phyloP scores from a whole-genome alignment of 108 stramenopile genomes.

The Phaeodactylum tricornutum region DNA sequence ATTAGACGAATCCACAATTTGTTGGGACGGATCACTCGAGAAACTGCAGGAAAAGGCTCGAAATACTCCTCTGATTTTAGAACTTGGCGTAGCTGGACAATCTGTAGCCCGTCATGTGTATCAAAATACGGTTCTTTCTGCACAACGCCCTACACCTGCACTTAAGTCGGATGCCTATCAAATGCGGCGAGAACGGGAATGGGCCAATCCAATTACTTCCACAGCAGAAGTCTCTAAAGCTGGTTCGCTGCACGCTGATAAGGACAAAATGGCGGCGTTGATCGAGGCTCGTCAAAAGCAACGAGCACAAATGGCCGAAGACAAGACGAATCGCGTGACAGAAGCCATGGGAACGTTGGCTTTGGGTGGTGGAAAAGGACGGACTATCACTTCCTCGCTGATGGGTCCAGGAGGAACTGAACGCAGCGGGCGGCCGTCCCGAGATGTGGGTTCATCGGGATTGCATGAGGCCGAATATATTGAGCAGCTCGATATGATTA shows the following conservation, averaged over 20 bases:
- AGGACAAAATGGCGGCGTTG: constrained; percentile 47
- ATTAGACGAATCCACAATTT: constrained; percentile 40
- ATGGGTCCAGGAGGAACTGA: constrained; percentile 90
- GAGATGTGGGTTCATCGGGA: constrained; percentile 33
- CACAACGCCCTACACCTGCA: constrained; percentile 57
- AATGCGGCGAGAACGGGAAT: constrained; percentile 45
- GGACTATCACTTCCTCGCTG: constrained; percentile 72
- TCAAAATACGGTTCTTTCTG: constrained; percentile 33
- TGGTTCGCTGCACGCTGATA: constrained; percentile 37
- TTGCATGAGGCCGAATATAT: constrained; percentile 72
- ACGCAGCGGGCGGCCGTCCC: constrained; percentile 65
- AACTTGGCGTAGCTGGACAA: constrained; percentile 63
- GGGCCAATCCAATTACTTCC: constrained; percentile 20
- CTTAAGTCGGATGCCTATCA: constrained; percentile 50
- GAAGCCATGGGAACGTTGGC: constrained; percentile 65
- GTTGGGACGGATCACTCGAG: constrained; percentile 54
- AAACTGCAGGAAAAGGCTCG: constrained; percentile 27
- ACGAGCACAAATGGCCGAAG: constrained; percentile 73
- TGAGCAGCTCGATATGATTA: constrained; percentile 79
- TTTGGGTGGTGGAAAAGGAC: constrained; percentile 60
- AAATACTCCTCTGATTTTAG: constrained; percentile 61
- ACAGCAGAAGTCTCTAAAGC: constrained; percentile 39
- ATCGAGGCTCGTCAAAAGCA: constrained; percentile 67
- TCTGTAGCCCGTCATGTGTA: constrained; percentile 51
- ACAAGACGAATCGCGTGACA: constrained; percentile 78